Conservation (phyloP, 169 alveolate species). For the Eimeria falciformis region DNA sequence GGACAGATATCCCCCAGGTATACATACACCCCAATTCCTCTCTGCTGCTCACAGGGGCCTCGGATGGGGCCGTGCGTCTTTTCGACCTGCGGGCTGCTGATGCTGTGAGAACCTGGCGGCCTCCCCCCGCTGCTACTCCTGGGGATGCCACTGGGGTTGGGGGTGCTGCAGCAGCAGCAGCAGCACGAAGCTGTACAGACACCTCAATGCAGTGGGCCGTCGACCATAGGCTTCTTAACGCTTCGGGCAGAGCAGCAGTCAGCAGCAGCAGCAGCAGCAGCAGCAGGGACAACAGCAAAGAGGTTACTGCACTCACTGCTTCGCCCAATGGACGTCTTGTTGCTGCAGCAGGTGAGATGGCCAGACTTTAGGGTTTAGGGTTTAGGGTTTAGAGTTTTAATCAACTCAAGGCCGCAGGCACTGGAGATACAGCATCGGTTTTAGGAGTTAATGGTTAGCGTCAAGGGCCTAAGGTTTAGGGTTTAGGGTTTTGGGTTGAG, state of each 20-base stretch:
- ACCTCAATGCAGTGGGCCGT: constrained; percentile 13
- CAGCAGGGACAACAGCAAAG: constrained; percentile 16
- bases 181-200: background rate
- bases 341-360: constrained; percentile 19
- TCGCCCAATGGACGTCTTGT: constrained; percentile 57
- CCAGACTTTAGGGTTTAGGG: background rate
- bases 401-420: background rate
- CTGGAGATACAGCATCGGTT: background rate
- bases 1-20: constrained; percentile 54
- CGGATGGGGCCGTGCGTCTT: constrained; percentile 56
- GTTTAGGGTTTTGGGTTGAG: too few relatives aligned
- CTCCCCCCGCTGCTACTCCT: background rate
- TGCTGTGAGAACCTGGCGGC: constrained; percentile 13
- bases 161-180: constrained; percentile 43
- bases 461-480: background rate
- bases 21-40: constrained; percentile 67
- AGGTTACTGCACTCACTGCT: constrained; percentile 20
- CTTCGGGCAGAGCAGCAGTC: constrained; percentile 17
- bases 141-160: background rate
- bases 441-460: background rate
- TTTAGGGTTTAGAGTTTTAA: background rate
- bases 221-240: background rate
- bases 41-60: constrained; percentile 69
- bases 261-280: constrained; percentile 19
- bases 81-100: constrained; percentile 70